Conservation (phyloP, 306 rosid species). For the Cucurbita moschata region DNA sequence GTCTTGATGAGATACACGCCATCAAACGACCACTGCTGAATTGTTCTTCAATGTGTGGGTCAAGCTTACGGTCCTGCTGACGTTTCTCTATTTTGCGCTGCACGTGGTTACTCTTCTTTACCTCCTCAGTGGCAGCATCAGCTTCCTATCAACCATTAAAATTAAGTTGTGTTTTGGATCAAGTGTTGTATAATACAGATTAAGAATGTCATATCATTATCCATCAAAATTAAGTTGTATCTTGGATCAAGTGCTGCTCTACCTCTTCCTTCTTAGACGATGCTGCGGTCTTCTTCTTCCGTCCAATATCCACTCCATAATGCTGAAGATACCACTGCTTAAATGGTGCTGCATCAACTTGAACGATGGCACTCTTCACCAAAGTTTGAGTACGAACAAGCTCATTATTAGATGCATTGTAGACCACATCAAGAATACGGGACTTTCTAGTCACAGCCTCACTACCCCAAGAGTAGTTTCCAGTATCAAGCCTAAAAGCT, state of each 20-base stretch:
- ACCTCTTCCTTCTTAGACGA: slow-evolving; percentile 6
- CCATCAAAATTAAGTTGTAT: background rate
- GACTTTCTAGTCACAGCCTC: slow-evolving; percentile 1
- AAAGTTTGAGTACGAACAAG: slow-evolving; percentile 4
- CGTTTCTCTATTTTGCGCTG: slow-evolving; percentile 1
- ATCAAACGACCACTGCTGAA: slow-evolving; percentile 1
- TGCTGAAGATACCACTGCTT: slow-evolving; percentile 4
- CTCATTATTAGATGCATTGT: slow-evolving; percentile 5
- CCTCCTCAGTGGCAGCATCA: slow-evolving; percentile 1
- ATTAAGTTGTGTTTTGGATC: background rate
- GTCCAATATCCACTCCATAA: slow-evolving; percentile 3
- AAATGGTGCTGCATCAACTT: slow-evolving; percentile 7
- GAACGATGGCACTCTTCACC: background rate
- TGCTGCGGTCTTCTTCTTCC: background rate
- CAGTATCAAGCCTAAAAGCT: slow-evolving; percentile 3
- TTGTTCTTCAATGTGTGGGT: background rate
- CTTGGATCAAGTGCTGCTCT: background rate
- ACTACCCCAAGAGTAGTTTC: slow-evolving; percentile 4
- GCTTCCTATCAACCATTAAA: background rate
- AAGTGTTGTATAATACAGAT: background rate
- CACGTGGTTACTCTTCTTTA: background rate
- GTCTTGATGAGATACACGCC: slow-evolving; percentile 6
- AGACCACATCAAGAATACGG: slow-evolving; percentile 5
- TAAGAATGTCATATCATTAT: background rate
- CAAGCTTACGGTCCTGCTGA: slow-evolving; percentile 2